Evolutionary conservation across 345 rosid species (phyloP).

Genomic region (Reutealis trisperma): DNA sequence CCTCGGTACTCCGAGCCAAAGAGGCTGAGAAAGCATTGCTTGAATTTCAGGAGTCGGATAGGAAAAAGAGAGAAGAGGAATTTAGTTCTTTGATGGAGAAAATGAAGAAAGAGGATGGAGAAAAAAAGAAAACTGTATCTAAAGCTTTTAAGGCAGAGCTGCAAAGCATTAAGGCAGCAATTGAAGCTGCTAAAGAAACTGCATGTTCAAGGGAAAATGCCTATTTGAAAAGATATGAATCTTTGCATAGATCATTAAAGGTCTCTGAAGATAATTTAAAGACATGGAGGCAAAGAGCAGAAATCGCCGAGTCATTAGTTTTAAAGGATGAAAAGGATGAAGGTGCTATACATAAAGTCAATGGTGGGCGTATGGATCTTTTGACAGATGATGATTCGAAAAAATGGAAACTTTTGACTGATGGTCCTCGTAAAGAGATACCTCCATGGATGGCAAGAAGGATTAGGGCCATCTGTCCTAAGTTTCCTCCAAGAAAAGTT

Average conservation of each 20-base stretch:
- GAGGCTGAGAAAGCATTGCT: slow-evolving; percentile 43
- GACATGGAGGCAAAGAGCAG: slow-evolving; percentile 47
- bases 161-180: slow-evolving; percentile 39
- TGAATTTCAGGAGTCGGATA: slow-evolving; percentile 44
- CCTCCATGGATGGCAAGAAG: slow-evolving; percentile 56
- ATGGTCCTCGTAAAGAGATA: slow-evolving; percentile 50
- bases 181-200: slow-evolving; percentile 43
- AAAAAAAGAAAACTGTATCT: slow-evolving; percentile 27
- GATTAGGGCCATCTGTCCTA: slow-evolving; percentile 37
- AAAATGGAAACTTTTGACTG: slow-evolving; percentile 51
- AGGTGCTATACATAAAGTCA: slow-evolving; percentile 33
- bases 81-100: slow-evolving; percentile 39
- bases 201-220: slow-evolving; percentile 34
- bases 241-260: slow-evolving; percentile 43
- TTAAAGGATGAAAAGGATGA: slow-evolving; percentile 31
- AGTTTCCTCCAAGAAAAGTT: slow-evolving; percentile 46
- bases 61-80: slow-evolving; percentile 38
- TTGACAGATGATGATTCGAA: slow-evolving; percentile 44
- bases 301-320: slow-evolving; percentile 40
- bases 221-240: slow-evolving; percentile 39
- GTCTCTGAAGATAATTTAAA: slow-evolving; percentile 42
- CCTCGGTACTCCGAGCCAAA: slow-evolving; percentile 37
- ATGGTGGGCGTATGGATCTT: slow-evolving; percentile 55
- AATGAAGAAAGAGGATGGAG: slow-evolving; percentile 39
- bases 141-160: slow-evolving; percentile 40